Base-by-base conservation (phyloP, 345 rosid species). In the Acer campestre region DNA sequence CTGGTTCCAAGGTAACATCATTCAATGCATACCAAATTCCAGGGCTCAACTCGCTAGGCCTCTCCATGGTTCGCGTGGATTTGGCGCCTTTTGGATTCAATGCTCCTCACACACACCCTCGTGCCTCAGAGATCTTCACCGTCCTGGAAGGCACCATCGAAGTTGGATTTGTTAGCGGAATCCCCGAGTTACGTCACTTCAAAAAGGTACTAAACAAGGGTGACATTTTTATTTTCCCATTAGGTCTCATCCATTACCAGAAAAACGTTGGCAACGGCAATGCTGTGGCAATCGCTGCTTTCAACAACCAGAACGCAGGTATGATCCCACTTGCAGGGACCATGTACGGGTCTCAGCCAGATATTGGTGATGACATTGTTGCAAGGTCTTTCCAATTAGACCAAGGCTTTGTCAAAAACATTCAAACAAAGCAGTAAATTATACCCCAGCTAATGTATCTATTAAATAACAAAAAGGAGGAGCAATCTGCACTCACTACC, bases 261-360 rank as follows among this genome's bases (percentile, higher is more conserved):
- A 49, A 51, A 12, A 73, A 73, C 23, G 66, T 61, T 3, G 67
- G 76, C 23, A 13, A 73, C 10, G 22, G 55, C 0, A 44, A 44
- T 7, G 59, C 44, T 1, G 68, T 40, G 2, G 76, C 68, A 13
- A 16, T 73, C 3, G 67, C 22, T 2, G 56, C 58, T 42, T 38
- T 70, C 7, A 78, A 55, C 53, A 78, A 53, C 70, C 71, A 70
- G 11, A 78, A 71, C 16, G 14, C 61, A 0, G 79, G 80, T 7
- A 20, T 59, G 63, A 6, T 59, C 27, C 63, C 63, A 20, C 3
- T 59, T 59, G 63, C 22, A 59, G 63, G 12, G 22, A 7, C 58
- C 6, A 2, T 53, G 58, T 6, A 14, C n/a, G 20, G 16, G 6
- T 12, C 58, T 53, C 1, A 4, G 2, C 58, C 58, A 4, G 11